Conservation (phyloP, 306 rosid species). For the Leucaena leucocephala region DNA sequence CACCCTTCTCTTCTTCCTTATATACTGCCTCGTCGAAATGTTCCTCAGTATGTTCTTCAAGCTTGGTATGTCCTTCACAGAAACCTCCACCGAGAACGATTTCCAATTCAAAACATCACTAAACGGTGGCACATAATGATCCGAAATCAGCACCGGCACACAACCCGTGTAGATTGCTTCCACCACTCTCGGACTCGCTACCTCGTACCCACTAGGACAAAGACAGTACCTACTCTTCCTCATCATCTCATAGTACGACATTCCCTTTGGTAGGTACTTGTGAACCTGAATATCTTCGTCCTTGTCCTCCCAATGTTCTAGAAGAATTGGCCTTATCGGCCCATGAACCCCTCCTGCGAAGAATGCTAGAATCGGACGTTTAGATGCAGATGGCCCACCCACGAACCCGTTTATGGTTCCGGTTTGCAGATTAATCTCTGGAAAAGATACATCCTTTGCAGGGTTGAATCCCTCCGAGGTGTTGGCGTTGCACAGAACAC, state of each 20-base stretch:
- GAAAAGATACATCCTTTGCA: constrained; percentile 76
- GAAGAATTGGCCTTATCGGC: constrained; percentile 58
- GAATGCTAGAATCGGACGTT: constrained; percentile 68
- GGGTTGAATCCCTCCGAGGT: constrained; percentile 92
- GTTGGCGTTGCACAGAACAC: constrained; percentile 88
- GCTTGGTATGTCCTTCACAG: constrained; percentile 66
- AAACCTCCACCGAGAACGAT: constrained; percentile 76
- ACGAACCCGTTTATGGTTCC: constrained; percentile 59
- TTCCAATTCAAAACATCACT: constrained; percentile 90
- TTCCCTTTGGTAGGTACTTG: constrained; percentile 79
- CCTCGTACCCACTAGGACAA: constrained; percentile 97
- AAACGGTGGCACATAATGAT: constrained; percentile 82
- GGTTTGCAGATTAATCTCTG: constrained; percentile 75
- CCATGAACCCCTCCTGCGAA: constrained; percentile 96
- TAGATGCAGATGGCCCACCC: constrained; percentile 87
- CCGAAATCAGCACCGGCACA: constrained; percentile 84
- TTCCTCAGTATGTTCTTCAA: constrained; percentile 71
- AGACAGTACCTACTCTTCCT: constrained; percentile 80
- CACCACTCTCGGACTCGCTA: constrained; percentile 88
- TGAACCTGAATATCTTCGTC: constrained; percentile 68
- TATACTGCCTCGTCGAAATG: constrained; percentile 66
- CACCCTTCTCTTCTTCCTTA: constrained; percentile 88
- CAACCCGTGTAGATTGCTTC: constrained; percentile 97
- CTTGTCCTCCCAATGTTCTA: constrained; percentile 87
- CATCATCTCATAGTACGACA: constrained; percentile 75